A percentile compares a stretch with the other conserved stretches of the same genome.
Conservation (phyloP, 768 basidiomycete species). For the Rhizopogon vinicolor region DNA sequence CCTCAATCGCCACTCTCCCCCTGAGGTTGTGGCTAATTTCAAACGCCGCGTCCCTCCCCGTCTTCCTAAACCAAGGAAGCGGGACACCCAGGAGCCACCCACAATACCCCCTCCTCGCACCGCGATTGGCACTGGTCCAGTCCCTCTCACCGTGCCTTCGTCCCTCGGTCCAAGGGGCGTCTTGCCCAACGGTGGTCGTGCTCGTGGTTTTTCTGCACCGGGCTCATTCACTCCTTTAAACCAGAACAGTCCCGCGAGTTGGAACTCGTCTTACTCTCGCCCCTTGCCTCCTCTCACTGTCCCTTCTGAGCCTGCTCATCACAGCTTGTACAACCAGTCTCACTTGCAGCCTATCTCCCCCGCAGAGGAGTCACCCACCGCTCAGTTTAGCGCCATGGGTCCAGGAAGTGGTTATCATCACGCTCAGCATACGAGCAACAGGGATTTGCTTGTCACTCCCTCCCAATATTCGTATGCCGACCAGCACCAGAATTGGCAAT, state of each 20-base stretch:
- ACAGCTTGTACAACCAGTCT: conserved; percentile 55
- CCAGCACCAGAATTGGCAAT: conserved; percentile 55
- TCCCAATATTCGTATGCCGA: conserved; percentile 64
- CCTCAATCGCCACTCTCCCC: conserved; percentile 84
- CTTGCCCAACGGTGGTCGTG: conserved; percentile 45
- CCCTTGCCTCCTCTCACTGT: conserved; percentile 80
- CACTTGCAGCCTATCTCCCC: conserved; percentile 64
- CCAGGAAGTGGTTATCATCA: conserved; percentile 24
- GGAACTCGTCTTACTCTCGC: conserved; percentile 51
- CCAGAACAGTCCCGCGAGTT: conserved; percentile 51
- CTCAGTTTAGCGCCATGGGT: conserved; percentile 38
- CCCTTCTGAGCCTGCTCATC: conserved; percentile 64
- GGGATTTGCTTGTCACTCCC: conserved; percentile 37
- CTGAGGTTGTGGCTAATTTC: conserved; percentile 90
- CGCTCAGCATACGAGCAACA: conserved; percentile 20
- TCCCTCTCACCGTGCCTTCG: conserved; percentile 63
- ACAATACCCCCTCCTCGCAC: conserved; percentile 71
- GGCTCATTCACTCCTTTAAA: conserved; percentile 72
- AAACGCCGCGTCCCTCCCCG: conserved; percentile 94
- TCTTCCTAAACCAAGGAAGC: conserved; percentile 82
- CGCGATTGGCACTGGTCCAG: conserved; percentile 63
- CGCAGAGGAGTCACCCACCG: conserved; percentile 62
- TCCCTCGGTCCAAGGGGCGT: conserved; percentile 31
- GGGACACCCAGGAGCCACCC: conserved; percentile 65
- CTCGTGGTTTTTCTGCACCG: conserved; percentile 80